Evolutionary conservation across 805 yeast genomes (phyloP), one percentile per base, ranked within the genome.

Genomic region (Kuraishia ogatae): DNA sequence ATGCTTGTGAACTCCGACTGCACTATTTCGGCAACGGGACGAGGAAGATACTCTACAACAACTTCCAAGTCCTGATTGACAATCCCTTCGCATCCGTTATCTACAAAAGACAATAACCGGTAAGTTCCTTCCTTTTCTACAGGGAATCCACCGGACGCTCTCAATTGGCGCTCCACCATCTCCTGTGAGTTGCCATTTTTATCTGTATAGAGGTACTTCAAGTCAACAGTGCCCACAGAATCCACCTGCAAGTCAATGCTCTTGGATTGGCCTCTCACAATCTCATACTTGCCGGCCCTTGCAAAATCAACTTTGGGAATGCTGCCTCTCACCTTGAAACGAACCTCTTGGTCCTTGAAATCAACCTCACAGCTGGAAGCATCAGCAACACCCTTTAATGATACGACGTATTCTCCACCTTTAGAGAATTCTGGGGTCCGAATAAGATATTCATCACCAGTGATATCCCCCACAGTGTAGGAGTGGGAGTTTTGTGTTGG

Each of bases 331-430:
- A 91, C 91, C 29, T 76, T 74, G n/a, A 94, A 73, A 24, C 70
- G 77, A 17, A 83, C 82, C 58, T 87, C 92, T 22, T 80, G 79
- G 20, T 79, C 82, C 50, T 82, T 79, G 55, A 88, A 70, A 13
- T 81, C 82, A n/a, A 89, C 93, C 21, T 78, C 76, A 70, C 99
- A 94, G 0, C 84, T 83, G 11, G 87, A 80, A n/a, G 81, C 77
- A 66, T 94, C 99, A 22, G 77, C 77, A 2, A 89, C 81, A 11
- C 88, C 78, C 1, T 80, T 76, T 58, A 94, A 65, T 1, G 82
- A 75, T 1, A 93, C 68, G 24, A 79, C 77, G 66, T 82, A 91
- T n/a, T 79, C 77, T 2, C 97, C 97, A 21, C 97, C 96, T 22
- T 73, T 70, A 1, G 67, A 66, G 54, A 88, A 76, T 1, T 70